Base-by-base conservation (phyloP, 169 alveolate genomes). In the Amoebophrya sp. region DNA sequence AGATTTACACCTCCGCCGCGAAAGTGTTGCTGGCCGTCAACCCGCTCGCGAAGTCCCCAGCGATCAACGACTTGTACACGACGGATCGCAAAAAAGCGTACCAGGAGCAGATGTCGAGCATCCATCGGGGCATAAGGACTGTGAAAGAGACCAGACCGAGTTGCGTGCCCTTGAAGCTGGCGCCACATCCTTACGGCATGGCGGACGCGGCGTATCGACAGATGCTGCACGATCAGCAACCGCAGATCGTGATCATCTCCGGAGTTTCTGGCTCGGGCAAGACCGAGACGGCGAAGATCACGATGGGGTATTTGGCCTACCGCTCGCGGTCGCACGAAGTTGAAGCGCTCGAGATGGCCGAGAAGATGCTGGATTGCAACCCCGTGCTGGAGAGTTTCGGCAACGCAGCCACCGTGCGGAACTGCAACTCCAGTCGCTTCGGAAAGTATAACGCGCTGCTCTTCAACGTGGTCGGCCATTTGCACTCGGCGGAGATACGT, bases 201-300 rank as follows among this genome's bases (percentile, higher is more conserved):
- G 96, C 97, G 18, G 87, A 96, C 29, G 91, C 92, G 89, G 97
- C 97, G 70, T 91, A 95, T 26, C 95, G 95, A 89, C 95, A 95
- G 89, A 89, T 95, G 29, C 94, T 94, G 69, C 96, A 94, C 89
- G 94, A 92, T 88, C 93, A 94, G 92, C 92, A 92, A 78, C 95
- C 96, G 88, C 97, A 98, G 91, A 95, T 98, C 29, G 96, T 98
- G 38, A 95, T 98, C 40, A 98, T 98, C 89, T 96, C 99, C 34
- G 99, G 99, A 0, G 99, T 98, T 92, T 96, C 98, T 69, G 99
- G 99, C 4, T 99, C 99, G 39, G 99, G 99, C 5, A 98, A 98
- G 94, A 98, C 99, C 38, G 99, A 98, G 94, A 97, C 99, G 58
- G 97, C 99, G 15, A 98, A 98, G 92, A 95, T 96, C 69, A 98